These are phyloP conservation scores for Nakaseomyces nivariensis DNA, from an alignment of 1,139 yeast genomes.

Conservation along the genomic window DNA sequence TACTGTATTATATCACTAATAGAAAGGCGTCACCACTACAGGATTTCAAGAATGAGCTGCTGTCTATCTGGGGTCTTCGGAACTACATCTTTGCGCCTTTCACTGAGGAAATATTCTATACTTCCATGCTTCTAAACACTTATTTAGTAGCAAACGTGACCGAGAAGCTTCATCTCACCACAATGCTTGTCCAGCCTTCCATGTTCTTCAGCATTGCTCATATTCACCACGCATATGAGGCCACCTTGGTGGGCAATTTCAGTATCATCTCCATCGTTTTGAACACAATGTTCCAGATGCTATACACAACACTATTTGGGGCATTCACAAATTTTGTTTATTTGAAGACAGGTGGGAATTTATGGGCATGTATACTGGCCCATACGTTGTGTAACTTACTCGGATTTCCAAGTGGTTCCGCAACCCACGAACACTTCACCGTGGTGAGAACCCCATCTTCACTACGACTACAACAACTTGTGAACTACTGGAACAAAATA, in stretches of 20 bases:
- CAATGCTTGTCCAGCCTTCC: conserved; percentile 44
- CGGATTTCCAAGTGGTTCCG: conserved; percentile 53
- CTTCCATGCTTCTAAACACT: conserved; percentile 45
- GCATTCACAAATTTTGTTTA: conserved; percentile 57
- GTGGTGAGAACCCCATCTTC: conserved; percentile 8
- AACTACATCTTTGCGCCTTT: conserved; percentile 72
- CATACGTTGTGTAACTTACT: conserved; percentile 71
- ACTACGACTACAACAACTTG: conserved; percentile 6
- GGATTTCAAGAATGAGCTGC: conserved; percentile 27
- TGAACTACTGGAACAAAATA: conserved; percentile 18
- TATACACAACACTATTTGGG: conserved; percentile 76
- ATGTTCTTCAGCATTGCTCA: conserved; percentile 85
- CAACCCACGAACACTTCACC: conserved; percentile 11
- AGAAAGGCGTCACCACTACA: conserved; percentile 11
- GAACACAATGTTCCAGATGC: conserved; percentile 46
- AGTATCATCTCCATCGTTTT: conserved; percentile 32
- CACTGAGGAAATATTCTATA: conserved; percentile 77
- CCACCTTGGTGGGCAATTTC: conserved; percentile 30
- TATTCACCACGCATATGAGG: conserved; percentile 67
- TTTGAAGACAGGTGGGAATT: conserved; percentile 38
- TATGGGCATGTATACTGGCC: conserved; percentile 54
- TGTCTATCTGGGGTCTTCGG: conserved; percentile 44
- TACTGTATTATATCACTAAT: conserved; percentile 26
- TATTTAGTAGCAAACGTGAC: conserved; percentile 30
- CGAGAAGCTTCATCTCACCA: conserved; percentile 14